Evolutionary conservation across 1,284 basidiomycete species (phyloP).

Genomic region (Papiliotrema fonsecae): DNA sequence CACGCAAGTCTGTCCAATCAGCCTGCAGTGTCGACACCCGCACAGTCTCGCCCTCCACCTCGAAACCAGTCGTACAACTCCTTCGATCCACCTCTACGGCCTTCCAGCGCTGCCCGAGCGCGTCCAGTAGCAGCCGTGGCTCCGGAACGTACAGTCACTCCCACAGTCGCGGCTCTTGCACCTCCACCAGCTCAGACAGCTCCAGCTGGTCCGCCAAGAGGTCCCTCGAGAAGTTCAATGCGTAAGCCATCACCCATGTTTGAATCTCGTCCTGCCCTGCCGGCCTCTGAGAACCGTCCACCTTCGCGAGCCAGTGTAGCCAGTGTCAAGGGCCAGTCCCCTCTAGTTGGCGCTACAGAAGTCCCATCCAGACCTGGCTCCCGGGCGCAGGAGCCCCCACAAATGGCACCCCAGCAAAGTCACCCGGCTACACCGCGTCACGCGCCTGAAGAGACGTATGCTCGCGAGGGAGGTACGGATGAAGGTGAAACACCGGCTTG

Average conservation of each 20-base stretch:
- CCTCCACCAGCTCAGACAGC: neutral
- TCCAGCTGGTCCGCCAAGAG: constrained; percentile 5
- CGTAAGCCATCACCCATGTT: constrained; percentile 11
- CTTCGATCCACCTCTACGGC: constrained; percentile 31
- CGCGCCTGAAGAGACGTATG: too few relatives aligned
- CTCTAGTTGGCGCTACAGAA: neutral
- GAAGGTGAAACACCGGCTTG: too few relatives aligned
- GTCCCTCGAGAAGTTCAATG: constrained; percentile 2
- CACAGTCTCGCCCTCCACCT: constrained; percentile 1
- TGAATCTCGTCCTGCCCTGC: neutral
- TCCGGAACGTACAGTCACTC: neutral
- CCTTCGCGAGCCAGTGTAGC: constrained; percentile 9
- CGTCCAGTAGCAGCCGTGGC: neutral
- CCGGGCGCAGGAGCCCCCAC: too few relatives aligned
- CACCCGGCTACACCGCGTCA: too few relatives aligned
- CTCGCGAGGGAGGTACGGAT: too few relatives aligned
- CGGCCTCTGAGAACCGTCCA: constrained; percentile 10
- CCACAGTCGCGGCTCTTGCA: neutral
- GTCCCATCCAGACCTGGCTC: neutral
- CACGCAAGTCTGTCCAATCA: too few relatives aligned
- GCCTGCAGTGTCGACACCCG: too few relatives aligned
- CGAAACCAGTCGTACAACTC: constrained; percentile 10
- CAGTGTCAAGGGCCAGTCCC: constrained; percentile 1
- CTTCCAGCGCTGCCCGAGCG: constrained; percentile 8
- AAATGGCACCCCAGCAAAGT: too few relatives aligned